Base-by-base conservation (phyloP, 2,329 filamentous ascomycete species). In the Berkeleyomyces rouxiae region DNA sequence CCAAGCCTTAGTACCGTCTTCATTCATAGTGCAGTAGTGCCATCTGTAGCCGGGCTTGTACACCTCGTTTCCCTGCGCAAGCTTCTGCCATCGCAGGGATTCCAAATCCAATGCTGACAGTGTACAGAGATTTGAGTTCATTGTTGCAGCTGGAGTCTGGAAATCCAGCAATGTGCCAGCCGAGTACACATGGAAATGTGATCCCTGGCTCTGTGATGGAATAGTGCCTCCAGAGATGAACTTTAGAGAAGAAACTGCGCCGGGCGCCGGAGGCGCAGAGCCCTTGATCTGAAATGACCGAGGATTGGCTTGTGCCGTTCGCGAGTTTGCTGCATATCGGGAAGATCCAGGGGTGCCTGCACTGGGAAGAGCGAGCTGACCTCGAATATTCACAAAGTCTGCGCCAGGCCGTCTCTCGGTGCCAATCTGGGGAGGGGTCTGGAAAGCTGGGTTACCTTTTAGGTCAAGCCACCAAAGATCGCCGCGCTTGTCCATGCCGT, bases 401-500 rank as follows among this genome's bases (percentile, higher is more conserved):
- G 49, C 51, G 10, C 33, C n/a, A 39, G 51, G 31, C 33, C 79
- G 78, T 66, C 82, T 79, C 31, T 78, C 74, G 23, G 74, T 71
- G 60, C 79, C 80, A 7, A 81, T 73, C 39, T 75, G 82, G 61
- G 87, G 84, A 37, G 82, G 77, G 43, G 84, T 83, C 68, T 90
- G 85, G 68, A 96, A 91, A 57, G 90, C 88, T 1, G 91, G 90
- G 65, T 83, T 90, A 42, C 90, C 90, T 71, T 95, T 92, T 59
- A 99, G 80, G 74, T 99, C 93, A 51, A 99, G 78, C 91, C 93
- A 99, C 88, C 90, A 96, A 51, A 99, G 81, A 72, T 99, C 93
- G 65, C 90, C 92, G 66, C 88, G 90, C 69, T 95, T 92, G 75
- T 97, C 91, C 90, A 97, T 96, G 67, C 96, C 91, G 68, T 93